phyloP scores from a whole-genome alignment of 1,284 basidiomycete genomes.

The Trichosporon faecale region DNA sequence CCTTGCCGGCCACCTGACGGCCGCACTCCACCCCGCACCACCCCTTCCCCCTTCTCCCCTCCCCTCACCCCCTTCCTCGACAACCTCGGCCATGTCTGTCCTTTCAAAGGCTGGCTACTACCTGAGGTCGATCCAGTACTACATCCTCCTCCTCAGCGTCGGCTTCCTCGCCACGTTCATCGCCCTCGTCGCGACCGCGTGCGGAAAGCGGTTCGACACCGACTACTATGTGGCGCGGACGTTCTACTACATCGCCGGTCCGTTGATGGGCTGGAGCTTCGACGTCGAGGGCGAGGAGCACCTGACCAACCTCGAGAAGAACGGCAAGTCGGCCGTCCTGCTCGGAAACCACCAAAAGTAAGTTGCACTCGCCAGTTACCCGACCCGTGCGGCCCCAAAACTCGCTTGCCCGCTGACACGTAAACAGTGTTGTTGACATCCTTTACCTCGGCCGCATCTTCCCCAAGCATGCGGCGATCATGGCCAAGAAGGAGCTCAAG shows the following conservation, averaged over 20 bases:
- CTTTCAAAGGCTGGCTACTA: conserved; percentile 52
- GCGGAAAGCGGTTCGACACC: conserved; percentile 73
- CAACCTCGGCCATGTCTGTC: conserved; percentile 28
- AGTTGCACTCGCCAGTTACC: conserved; percentile 17
- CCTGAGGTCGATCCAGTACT: conserved; percentile 67
- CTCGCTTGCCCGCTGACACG: conserved; percentile 9
- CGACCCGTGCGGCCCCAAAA: background rate
- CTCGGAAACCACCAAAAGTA: conserved; percentile 87
- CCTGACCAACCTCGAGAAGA: conserved; percentile 57
- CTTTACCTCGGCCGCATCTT: conserved; percentile 82
- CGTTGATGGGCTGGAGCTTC: conserved; percentile 69
- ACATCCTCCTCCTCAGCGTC: conserved; percentile 68
- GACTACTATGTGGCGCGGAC: conserved; percentile 80
- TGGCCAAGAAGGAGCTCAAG: conserved; percentile 88
- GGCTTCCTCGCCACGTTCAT: conserved; percentile 72
- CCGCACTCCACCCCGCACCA: conserved; percentile 2
- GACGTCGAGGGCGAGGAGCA: conserved; percentile 83
- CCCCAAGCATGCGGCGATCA: conserved; percentile 79
- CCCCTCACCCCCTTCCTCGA: background rate
- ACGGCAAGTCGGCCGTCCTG: conserved; percentile 61
- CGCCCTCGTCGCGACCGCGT: conserved; percentile 65
- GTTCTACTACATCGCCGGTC: conserved; percentile 72
- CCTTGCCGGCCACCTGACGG: background rate
- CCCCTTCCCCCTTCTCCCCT: background rate
- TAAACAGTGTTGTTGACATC: conserved; percentile 72